Percentiles rank a stretch among this genome's conserved stretches.
These are phyloP conservation scores for Jackrogersella minutella DNA, from an alignment of 495 filamentous ascomycete genomes.

Conservation along the genomic window DNA sequence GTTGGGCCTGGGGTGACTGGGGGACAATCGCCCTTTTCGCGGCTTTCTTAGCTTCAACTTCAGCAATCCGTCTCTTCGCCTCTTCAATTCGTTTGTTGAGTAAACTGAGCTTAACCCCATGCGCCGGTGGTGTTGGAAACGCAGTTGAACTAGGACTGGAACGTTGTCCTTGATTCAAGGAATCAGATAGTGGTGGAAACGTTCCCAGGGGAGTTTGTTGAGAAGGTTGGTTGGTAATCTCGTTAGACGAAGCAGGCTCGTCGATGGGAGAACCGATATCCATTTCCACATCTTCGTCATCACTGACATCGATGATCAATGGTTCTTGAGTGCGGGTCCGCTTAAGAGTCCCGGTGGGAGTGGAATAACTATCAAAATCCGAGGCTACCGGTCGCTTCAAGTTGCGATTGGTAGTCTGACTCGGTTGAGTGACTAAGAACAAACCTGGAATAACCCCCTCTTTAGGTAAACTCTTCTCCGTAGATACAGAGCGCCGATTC, in stretches of 20 bases:
- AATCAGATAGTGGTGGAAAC: slow-evolving; percentile 57
- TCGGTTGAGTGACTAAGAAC: slow-evolving; percentile 30
- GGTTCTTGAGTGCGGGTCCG: slow-evolving; percentile 61
- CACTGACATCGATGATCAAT: slow-evolving; percentile 82
- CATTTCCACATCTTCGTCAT: slow-evolving; percentile 58
- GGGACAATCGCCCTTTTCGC: slow-evolving; percentile 46
- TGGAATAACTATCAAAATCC: slow-evolving; percentile 74
- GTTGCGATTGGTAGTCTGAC: slow-evolving; percentile 31
- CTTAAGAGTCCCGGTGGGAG: slow-evolving; percentile 59
- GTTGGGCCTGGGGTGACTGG: slow-evolving; percentile 32
- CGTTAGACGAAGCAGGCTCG: slow-evolving; percentile 39
- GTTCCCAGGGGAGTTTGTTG: slow-evolving; percentile 51
- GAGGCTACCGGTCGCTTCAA: slow-evolving; percentile 87
- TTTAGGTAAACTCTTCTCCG: slow-evolving; percentile 20
- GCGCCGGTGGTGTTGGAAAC: slow-evolving; percentile 48
- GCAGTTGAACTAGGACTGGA: slow-evolving; percentile 49
- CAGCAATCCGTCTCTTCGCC: slow-evolving; percentile 78
- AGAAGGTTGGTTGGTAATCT: slow-evolving; percentile 28
- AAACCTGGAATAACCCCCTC: slow-evolving; percentile 39
- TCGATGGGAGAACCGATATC: slow-evolving; percentile 58
- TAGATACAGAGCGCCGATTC: slow-evolving; percentile 18
- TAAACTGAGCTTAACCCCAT: slow-evolving; percentile 59
- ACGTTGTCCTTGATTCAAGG: slow-evolving; percentile 46
- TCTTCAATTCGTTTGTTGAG: slow-evolving; percentile 76
- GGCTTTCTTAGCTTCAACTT: slow-evolving; percentile 70